Evolutionary conservation across 2,329 filamentous ascomycete species (phyloP), one percentile per base, ranked within the genome.

Genomic region (Intubia oerlemansii): DNA sequence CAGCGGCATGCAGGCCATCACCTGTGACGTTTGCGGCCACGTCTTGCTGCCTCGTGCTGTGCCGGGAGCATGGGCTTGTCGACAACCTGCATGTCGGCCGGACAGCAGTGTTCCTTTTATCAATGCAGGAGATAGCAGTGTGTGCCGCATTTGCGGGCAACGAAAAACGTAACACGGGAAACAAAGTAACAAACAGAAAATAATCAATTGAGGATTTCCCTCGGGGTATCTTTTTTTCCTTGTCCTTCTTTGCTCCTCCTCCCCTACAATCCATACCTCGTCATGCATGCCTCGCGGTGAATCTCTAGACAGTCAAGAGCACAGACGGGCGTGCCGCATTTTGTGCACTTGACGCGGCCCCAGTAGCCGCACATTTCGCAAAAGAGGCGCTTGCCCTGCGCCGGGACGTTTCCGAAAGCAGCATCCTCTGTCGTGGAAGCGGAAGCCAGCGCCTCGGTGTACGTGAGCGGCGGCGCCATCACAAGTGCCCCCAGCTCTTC

Each of bases 361-460:
- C 78, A 84, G 49, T 82, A 84, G 10, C 78, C 78, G 44, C 78
- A 85, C 18, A 81, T 67, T 44, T 74, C 73, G 49, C 78, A 85
- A 46, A 84, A 85, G 20, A 55, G 53, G 34, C 76, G 57, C 26
- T 54, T 53, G 27, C 17, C 15, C 20, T 7, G 15, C 15, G 15
- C n/a, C 15, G 32, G 19, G 5, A 14, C 15, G 13, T 24, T 11
- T 10, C 18, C 21, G 24, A 32, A 29, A 18, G 21, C n/a, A n/a
- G n/a, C n/a, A n/a, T n/a, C n/a, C n/a, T n/a, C n/a, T n/a, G n/a
- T n/a, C n/a, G n/a, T n/a, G n/a, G n/a, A n/a, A n/a, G n/a, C n/a
- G n/a, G n/a, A 16, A 14, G 36, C 38, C 8, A 34, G 34, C 17
- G 39, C 38, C 69, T 78, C 73, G 27, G 62, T 56, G 47, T 80